Evolutionary conservation across 1,139 yeast genomes (phyloP), one percentile per base, ranked within the genome.

Genomic region (Casaregolazyma lundiana): DNA sequence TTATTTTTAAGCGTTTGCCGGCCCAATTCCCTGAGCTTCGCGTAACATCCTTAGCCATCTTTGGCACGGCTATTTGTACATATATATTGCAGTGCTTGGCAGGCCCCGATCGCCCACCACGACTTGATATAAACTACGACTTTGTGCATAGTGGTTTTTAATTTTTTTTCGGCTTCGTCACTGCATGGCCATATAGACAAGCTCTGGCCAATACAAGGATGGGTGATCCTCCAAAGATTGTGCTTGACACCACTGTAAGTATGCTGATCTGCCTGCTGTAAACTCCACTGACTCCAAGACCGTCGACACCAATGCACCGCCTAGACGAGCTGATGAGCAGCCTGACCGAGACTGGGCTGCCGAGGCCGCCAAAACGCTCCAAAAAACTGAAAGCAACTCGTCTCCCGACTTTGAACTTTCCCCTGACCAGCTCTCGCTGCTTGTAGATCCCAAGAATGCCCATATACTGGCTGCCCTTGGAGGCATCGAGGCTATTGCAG

Each of bases 391-490:
- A 7, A 13, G 11, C 15, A n/a, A 13, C 16, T 7, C 13, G 3
- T 26, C 32, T 9, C 21, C 43, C 3, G 36, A 35, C 4, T 53
- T 41, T 40, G 32, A 38, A 16, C 45, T 36, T 36, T 26, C 50
- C 13, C 53, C 57, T 3, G 59, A 54, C 35, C 71, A 70, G 50
- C 62, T 71, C 29, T 55, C 57, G 36, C 54, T 63, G 6, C 60
- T 71, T 32, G 57, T 66, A 13, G 75, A 70, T 47, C 71, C 72
- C n/a, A 69, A 69, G 45, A 65, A 68, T 44, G 62, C 69, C 4
- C 63, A 60, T 44, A 61, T 69, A 11, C 53, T 71, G 38, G 51
- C 48, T 6, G 50, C 52, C 35, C 49, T 59, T 41, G 62, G 62
- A 8, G 69, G 69, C 4, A 52, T 63, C 17, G 54, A 52, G 2